Evolutionary conservation across 2,329 filamentous ascomycete species (phyloP), one percentile per base, ranked within the genome.

Genomic region (Trichoderma sp.): DNA sequence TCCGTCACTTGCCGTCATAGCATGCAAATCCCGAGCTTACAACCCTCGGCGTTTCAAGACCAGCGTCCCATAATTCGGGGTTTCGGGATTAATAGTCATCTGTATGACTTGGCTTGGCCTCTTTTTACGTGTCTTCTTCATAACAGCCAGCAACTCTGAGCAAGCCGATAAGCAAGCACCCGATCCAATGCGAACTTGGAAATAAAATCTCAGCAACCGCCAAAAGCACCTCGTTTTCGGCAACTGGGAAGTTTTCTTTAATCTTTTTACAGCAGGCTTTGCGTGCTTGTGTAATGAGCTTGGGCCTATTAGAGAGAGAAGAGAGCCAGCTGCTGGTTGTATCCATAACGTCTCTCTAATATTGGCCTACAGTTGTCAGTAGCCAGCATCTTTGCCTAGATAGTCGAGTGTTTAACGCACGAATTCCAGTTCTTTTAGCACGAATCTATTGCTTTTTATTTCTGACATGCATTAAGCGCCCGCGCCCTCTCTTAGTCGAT

Each of bases 101-200:
- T 9, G 7, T n/a, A 43, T 43, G 39, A n/a, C 2, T 43, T 4
- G 3, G 1, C 9, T 43, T n/a, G 18, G 39, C 39, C 18, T n/a
- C 18, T 43, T 43, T 39, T 43, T 43, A 18, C 36, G 8, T 26
- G 3, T 26, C 3, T 2, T 43, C 15, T n/a, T 4, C 15, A 43
- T n/a, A 43, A n/a, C 7, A 18, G n/a, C 1, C 15, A 43, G 39
- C 39, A 43, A 43, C 39, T 43, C 39, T 43, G 1, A 4, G 7
- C 15, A 43, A 43, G 39, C 18, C 2, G 39, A 4, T 43, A 9
- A n/a, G 39, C 39, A n/a, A 43, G 0, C 0, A n/a, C 6, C 39
- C 39, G 7, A n/a, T 43, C 7, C 7, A n/a, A 18, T 1, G 18
- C 18, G 8, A 3, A 43, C 0, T 43, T 4, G 3, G 4, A 0